Base-by-base conservation (phyloP, 441 rosid genomes). In the Euphorbia schlechtendalii region DNA sequence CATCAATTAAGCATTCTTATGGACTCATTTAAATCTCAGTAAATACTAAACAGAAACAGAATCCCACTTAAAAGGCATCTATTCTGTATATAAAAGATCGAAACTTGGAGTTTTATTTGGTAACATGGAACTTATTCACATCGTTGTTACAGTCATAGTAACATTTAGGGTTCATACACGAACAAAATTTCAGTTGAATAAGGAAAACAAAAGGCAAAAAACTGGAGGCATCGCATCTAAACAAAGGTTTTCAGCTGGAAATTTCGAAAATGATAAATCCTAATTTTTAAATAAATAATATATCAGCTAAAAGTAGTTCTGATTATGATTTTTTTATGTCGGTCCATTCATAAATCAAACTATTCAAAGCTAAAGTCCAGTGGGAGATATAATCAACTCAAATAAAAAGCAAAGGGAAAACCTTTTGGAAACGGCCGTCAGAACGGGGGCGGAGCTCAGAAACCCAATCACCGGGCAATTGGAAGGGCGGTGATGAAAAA, bases 381-480 rank as follows among this genome's bases (percentile, higher is more conserved):
- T 3, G 41, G 34, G 34, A 2, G 9, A 5, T 6, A 11, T 7
- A 22, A 38, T 28, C 0, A 17, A 65, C 30, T 5, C 20, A 1
- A 8, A 40, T 12, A 59, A 2, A 5, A 2, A 17, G n/a, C n/a
- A 15, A 59, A 28, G 1, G 13, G 0, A 0, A 17, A 13, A 70
- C 74, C 74, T 59, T 71, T 61, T 71, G 69, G 5, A 9, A 36
- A 22, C 45, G 45, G 38, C 67, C 63, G 24, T 48, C 1, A 14
- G 9, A 28, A 38, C 84, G 84, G 13, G 24, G 81, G 28, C 77
- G 76, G 32, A 72, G 52, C 76, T 73, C 74, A 56, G 71, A 65
- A 51, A 72, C 41, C 86, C 86, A 83, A 55, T 68, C 83, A 56
- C 55, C 55, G 6, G 78, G 80, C 70, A 74, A 55, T 28, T 69